Base-by-base conservation (phyloP, 2,329 filamentous ascomycete genomes). In the Rhynchosporium graminicola region DNA sequence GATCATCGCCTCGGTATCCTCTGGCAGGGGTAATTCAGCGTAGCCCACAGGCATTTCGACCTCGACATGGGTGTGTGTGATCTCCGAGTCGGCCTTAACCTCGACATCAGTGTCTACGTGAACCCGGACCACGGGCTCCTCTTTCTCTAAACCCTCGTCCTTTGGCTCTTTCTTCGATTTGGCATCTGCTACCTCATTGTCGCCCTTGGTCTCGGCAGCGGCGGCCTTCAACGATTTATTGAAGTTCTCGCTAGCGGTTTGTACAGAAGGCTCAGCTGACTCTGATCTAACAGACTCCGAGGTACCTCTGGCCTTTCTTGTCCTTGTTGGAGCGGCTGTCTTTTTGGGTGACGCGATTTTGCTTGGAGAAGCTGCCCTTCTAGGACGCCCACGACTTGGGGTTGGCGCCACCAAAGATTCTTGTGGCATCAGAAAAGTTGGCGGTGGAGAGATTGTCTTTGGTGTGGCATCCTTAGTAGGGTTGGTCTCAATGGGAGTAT, bases 1-100 rank as follows among this genome's bases (percentile, higher is more conserved):
- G 63, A 98, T 88, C 89, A 97, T 92, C 60, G 87, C 84, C 62
- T 89, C 83, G 1, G 92, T 88, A 70, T 95, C 90, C 67, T 92
- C 89, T 0, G 91, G 87, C 12, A 87, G 84, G 0, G 90, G 88
- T 8, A 92, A 82, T 64, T 91, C 85, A 0, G 85, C 80, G 51
- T 82, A 79, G 59, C 83, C 84, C 9, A 85, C 81, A 3, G 92
- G 90, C 72, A 95, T 82, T 67, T 95, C 89, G 10, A 95, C 81
- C 65, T 89, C 88, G 55, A 94, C 86, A 52, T 87, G 86, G 6
- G 89, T 93, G 68, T 85, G 85, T 61, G 87, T 89, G 0, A 85
- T 85, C 74, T 92, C 87, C 3, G 84, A 77, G 26, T 87, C 86
- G n/a, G 75, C 79, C 28, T 76, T 75, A 46, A 80, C 77, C 52